Conservation (phyloP, 1,139 yeast genomes). For the Lizanozyma gosingica region DNA sequence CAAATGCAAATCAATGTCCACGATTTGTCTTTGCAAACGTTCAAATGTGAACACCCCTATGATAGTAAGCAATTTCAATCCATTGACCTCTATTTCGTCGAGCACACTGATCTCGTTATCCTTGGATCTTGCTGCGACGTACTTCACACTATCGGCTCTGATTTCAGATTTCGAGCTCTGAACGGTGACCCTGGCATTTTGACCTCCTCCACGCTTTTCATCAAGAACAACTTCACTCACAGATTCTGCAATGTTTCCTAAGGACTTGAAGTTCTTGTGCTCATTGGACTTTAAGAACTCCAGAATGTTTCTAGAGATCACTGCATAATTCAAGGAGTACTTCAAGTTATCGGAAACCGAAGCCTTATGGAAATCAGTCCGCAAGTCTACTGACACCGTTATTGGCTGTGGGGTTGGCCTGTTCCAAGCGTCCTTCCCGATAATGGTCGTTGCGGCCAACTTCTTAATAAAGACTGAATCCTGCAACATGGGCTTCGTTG, state of each 20-base stretch:
- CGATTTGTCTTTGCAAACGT: slow-evolving; percentile 68
- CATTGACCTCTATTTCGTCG: slow-evolving; percentile 41
- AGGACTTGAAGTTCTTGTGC: slow-evolving; percentile 39
- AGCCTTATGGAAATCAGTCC: slow-evolving; percentile 64
- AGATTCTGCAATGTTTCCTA: slow-evolving; percentile 49
- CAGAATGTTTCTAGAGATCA: slow-evolving; percentile 55
- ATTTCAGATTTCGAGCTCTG: slow-evolving; percentile 46
- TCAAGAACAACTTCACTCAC: slow-evolving; percentile 42
- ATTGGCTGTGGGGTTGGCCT: slow-evolving; percentile 66
- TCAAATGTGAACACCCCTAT: slow-evolving; percentile 93
- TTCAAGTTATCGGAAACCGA: slow-evolving; percentile 69
- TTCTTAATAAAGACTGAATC: slow-evolving; percentile 54
- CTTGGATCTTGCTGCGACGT: slow-evolving; percentile 18
- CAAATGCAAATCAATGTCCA: slow-evolving; percentile 49
- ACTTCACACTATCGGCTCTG: slow-evolving; percentile 40
- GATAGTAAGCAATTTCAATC: slow-evolving; percentile 56
- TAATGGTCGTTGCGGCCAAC: slow-evolving; percentile 52
- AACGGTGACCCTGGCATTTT: slow-evolving; percentile 35
- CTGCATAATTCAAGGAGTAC: slow-evolving; percentile 82
- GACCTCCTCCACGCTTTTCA: slow-evolving; percentile 43
- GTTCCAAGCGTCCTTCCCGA: slow-evolving; percentile 75
- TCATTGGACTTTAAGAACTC: slow-evolving; percentile 40
- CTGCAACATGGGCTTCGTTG: slow-evolving; percentile 12
- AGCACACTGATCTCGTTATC: slow-evolving; percentile 7
- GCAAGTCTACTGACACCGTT: slow-evolving; percentile 46